phyloP scores from a whole-genome alignment of 23 red algal species.

The Gracilariopsis chorda region DNA sequence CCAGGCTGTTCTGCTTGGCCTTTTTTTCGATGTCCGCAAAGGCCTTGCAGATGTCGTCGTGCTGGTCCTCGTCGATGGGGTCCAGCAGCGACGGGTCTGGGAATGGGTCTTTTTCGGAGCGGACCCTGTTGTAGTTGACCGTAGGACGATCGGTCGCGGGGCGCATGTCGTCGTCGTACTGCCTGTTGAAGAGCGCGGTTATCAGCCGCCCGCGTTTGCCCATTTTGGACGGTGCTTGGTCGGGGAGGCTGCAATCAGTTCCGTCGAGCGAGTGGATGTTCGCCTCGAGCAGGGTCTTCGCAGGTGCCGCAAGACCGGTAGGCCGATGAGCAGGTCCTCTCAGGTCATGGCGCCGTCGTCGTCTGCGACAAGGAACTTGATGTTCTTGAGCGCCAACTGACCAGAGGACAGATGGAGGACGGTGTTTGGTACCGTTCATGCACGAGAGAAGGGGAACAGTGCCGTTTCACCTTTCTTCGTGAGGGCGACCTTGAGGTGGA shows the following conservation, averaged over 20 bases:
- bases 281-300: not conserved
- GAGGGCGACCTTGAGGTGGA: not conserved
- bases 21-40: not conserved
- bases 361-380: not conserved
- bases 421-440: not conserved
- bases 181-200: not conserved
- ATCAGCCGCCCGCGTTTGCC: not conserved
- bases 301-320: not conserved
- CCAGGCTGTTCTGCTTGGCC: not conserved
- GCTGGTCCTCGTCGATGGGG: not conserved
- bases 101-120: slow-evolving; percentile 19
- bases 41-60: not conserved
- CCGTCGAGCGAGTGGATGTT: not conserved
- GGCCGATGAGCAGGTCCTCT: not conserved
- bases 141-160: not conserved
- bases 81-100: slow-evolving; percentile 29
- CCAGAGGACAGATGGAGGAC: not conserved
- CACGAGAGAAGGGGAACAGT: not conserved
- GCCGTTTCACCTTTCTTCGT: not conserved
- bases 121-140: slow-evolving; percentile 1
- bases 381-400: not conserved
- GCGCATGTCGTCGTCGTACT: not conserved
- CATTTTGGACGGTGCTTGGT: not conserved
- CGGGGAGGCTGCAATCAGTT: not conserved
- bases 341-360: not conserved